Evolutionary conservation across 164 flowering plant genomes (phyloP).

Genomic region (Litsea cubeba): DNA sequence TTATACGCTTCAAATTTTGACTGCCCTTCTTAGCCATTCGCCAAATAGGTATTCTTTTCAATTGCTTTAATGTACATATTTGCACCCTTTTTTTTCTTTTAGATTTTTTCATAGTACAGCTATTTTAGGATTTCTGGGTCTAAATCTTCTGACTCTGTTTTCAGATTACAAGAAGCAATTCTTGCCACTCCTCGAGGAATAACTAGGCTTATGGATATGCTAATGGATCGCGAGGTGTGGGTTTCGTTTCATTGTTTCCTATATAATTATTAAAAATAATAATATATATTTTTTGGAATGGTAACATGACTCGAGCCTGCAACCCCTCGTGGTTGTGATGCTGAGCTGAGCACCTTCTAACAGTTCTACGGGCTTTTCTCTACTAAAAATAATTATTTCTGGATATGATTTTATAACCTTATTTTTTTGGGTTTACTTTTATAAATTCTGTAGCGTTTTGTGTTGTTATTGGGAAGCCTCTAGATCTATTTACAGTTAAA

Average conservation of each 20-base stretch:
- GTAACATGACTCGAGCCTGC: no score
- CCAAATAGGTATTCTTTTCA: conserved; percentile 52
- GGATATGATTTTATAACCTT: no score
- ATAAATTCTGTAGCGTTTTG: no score
- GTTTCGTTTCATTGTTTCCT: background rate
- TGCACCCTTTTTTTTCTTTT: background rate
- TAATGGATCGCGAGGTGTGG: conserved; percentile 93
- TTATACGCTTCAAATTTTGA: conserved; percentile 90
- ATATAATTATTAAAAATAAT: background rate
- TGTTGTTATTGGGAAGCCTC: no score
- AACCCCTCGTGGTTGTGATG: no score
- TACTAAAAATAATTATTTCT: no score
- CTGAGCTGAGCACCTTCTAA: no score
- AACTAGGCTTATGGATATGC: conserved; percentile 97
- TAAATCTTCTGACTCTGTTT: conserved; percentile 27
- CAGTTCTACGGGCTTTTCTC: no score
- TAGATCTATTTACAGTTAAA: no score
- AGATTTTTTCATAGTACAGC: background rate
- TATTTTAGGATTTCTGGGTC: background rate
- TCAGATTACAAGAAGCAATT: conserved; percentile 97
- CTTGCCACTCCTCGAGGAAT: conserved; percentile 91
- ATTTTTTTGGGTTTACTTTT: no score
- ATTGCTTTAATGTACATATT: background rate
- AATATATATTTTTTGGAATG: background rate
- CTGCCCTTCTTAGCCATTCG: conserved; percentile 85